phyloP scores from a whole-genome alignment of 2,329 filamentous ascomycete species.

The Pestalotiopsis sp. region DNA sequence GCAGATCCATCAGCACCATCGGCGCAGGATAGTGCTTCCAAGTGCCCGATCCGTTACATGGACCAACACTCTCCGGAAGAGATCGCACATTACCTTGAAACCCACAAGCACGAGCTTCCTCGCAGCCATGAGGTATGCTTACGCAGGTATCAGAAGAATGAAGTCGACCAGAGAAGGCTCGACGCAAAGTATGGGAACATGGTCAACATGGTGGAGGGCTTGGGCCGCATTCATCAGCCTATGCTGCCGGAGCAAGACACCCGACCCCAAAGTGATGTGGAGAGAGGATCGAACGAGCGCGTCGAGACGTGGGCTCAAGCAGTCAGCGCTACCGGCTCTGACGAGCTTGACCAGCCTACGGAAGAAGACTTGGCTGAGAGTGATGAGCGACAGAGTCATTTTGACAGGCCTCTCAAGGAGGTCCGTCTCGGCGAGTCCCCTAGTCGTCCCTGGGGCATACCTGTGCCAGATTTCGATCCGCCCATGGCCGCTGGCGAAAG shows the following conservation, averaged over 20 bases:
- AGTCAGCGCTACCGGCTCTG: slow-evolving; percentile 56
- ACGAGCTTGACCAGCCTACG: slow-evolving; percentile 40
- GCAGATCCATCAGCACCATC: slow-evolving; percentile 44
- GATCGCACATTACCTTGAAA: slow-evolving; percentile 90
- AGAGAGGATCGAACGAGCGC: slow-evolving; percentile 64
- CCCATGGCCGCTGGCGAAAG: slow-evolving; percentile 35
- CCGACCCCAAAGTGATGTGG: slow-evolving; percentile 45
- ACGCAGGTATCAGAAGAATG: slow-evolving; percentile 84
- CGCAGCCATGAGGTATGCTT: slow-evolving; percentile 93
- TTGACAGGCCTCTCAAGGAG: slow-evolving; percentile 84
- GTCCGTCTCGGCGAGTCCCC: slow-evolving; percentile 93
- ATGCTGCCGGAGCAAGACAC: slow-evolving; percentile 70
- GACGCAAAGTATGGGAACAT: slow-evolving; percentile 94
- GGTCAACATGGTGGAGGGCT: slow-evolving; percentile 90
- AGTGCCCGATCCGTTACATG: slow-evolving; percentile 91
- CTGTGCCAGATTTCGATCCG: slow-evolving; percentile 65
- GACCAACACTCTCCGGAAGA: slow-evolving; percentile 93
- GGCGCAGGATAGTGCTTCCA: slow-evolving; percentile 52
- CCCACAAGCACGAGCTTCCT: slow-evolving; percentile 92
- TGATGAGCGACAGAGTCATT: slow-evolving; percentile 70
- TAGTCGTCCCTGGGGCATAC: slow-evolving; percentile 90
- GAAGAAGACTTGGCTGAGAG: slow-evolving; percentile 39
- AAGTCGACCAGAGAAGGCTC: slow-evolving; percentile 81
- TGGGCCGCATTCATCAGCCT: slow-evolving; percentile 85
- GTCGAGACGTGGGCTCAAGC: slow-evolving; percentile 86